These are phyloP conservation scores for Gelatoporia subvermispora DNA, from an alignment of 768 basidiomycete genomes.

Conservation along the genomic window DNA sequence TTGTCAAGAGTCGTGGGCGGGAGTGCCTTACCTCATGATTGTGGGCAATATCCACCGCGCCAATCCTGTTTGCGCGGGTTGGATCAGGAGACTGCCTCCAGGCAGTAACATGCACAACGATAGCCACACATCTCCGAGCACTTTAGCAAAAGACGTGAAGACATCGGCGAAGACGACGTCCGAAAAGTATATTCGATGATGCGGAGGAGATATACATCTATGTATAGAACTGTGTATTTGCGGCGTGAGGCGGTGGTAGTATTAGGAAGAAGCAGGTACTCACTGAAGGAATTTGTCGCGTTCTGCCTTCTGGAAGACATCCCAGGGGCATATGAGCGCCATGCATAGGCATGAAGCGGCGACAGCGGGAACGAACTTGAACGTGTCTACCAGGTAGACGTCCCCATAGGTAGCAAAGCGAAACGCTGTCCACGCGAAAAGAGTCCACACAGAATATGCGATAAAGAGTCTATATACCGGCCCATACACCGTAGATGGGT, in stretches of 20 bases:
- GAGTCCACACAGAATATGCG: slow-evolving; percentile 56
- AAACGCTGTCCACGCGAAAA: slow-evolving; percentile 67
- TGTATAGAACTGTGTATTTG: slow-evolving; percentile 50
- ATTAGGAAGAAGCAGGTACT: slow-evolving; percentile 28
- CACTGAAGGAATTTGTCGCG: slow-evolving; percentile 77
- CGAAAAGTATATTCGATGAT: slow-evolving; percentile 71
- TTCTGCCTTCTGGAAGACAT: slow-evolving; percentile 63
- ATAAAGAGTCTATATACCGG: slow-evolving; percentile 66
- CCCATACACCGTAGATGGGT: slow-evolving; percentile 42
- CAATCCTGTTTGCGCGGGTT: slow-evolving; percentile 59
- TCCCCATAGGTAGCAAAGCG: slow-evolving; percentile 55
- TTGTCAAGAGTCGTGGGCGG: neutral
- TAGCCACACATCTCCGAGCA: slow-evolving; percentile 91
- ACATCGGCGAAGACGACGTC: slow-evolving; percentile 95
- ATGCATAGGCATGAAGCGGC: slow-evolving; percentile 55
- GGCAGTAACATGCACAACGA: slow-evolving; percentile 83
- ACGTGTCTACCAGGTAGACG: slow-evolving; percentile 59
- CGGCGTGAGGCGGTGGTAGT: neutral
- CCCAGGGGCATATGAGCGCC: slow-evolving; percentile 61
- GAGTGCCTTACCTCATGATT: slow-evolving; percentile 71
- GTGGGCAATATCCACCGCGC: slow-evolving; percentile 73
- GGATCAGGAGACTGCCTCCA: slow-evolving; percentile 66
- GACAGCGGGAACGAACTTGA: slow-evolving; percentile 71
- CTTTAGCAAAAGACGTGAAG: slow-evolving; percentile 94
- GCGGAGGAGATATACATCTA: slow-evolving; percentile 70